Evolutionary conservation across 257 asterid genomes (phyloP).

Genomic region (Solanum rostratum): DNA sequence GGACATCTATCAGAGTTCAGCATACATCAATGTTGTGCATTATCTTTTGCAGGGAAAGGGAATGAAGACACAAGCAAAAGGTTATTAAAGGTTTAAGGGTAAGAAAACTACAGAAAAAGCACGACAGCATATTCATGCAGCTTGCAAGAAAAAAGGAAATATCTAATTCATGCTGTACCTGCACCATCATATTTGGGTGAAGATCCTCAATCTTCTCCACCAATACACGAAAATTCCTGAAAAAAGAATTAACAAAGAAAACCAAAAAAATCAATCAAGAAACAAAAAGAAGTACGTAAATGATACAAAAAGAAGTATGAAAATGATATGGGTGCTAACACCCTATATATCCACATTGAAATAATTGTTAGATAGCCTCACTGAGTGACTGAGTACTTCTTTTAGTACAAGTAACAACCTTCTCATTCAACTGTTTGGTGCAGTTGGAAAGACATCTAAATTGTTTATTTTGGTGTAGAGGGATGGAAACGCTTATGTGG

Average conservation of each 20-base stretch:
- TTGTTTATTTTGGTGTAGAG: background rate
- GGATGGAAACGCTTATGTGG: background rate
- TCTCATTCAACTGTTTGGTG: background rate
- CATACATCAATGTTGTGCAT: background rate
- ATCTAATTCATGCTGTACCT: conserved; percentile 30
- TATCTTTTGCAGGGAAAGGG: background rate
- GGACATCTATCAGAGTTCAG: background rate
- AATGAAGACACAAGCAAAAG: background rate
- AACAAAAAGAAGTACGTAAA: background rate
- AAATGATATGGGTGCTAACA: background rate
- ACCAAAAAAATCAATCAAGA: background rate
- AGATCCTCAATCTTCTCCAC: conserved; percentile 59
- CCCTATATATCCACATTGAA: background rate
- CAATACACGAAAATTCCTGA: conserved; percentile 28
- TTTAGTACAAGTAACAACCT: background rate
- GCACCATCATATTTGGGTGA: conserved; percentile 57
- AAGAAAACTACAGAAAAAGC: background rate
- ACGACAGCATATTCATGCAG: background rate
- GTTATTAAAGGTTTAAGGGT: background rate
- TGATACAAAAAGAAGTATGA: background rate
- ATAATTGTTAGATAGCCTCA: background rate
- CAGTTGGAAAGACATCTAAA: background rate
- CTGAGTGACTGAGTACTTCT: background rate
- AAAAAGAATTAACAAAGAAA: conserved; percentile 1
- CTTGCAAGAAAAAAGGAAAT: background rate